Evolutionary conservation across 2,329 filamentous ascomycete genomes (phyloP).

Genomic region (Neofusicoccum sp.): DNA sequence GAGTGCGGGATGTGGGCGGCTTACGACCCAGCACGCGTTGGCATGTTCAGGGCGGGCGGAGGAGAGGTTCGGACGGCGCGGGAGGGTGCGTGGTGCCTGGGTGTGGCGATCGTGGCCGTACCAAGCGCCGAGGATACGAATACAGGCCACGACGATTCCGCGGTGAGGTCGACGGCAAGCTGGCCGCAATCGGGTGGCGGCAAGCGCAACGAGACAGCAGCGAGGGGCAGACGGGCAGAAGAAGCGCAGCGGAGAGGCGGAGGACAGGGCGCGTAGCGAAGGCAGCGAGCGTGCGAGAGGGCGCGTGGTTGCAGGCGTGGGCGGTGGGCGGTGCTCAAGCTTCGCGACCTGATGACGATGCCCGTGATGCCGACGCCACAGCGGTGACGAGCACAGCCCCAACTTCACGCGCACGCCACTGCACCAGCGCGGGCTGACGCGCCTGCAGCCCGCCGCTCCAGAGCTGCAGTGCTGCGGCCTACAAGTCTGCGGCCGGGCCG

Average conservation of each 20-base stretch:
- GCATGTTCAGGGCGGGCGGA: conserved; percentile 9
- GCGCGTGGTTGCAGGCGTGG: conserved; percentile 10
- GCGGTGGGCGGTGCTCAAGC: conserved; percentile 1
- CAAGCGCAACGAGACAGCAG: not conserved
- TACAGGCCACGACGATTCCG: conserved; percentile 15
- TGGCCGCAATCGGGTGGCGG: not conserved
- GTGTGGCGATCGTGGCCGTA: conserved; percentile 7
- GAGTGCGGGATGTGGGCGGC: not conserved
- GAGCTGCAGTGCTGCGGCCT: not conserved
- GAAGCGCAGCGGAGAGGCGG: not conserved
- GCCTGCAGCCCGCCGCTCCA: not conserved
- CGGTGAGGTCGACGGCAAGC: conserved; percentile 1
- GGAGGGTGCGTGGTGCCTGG: not conserved
- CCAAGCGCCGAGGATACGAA: conserved; percentile 15
- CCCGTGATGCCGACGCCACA: conserved; percentile 20
- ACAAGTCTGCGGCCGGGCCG: not conserved
- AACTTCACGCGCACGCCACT: not conserved
- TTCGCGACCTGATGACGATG: conserved; percentile 17
- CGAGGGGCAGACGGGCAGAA: not conserved
- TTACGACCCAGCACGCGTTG: conserved; percentile 1
- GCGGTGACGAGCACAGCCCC: conserved; percentile 17
- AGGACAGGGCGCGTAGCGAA: not conserved
- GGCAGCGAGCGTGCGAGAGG: conserved; percentile 10
- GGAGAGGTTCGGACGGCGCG: not conserved
- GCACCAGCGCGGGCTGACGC: conserved; percentile 3